These are phyloP conservation scores for Pichia gijzeniarum DNA, from an alignment of 805 yeast species.

Conservation along the genomic window DNA sequence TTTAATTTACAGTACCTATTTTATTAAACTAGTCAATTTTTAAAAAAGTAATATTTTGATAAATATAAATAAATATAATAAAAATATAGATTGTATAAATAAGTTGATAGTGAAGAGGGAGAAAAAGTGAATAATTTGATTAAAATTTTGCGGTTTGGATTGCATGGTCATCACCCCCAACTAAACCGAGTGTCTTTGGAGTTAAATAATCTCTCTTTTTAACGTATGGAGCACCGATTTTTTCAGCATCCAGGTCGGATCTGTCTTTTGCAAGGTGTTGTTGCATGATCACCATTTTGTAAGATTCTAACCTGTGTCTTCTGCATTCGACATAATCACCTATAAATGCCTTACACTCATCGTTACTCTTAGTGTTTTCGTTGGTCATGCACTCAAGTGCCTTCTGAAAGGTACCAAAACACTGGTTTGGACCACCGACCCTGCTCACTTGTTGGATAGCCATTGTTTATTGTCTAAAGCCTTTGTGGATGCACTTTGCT, in stretches of 20 bases:
- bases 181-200: slow-evolving; percentile 34
- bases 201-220: slow-evolving; percentile 33
- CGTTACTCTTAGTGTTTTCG: slow-evolving; percentile 24
- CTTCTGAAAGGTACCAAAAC: slow-evolving; percentile 33
- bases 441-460: slow-evolving; percentile 31
- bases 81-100: not conserved
- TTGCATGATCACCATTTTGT: slow-evolving; percentile 30
- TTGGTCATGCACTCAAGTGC: slow-evolving; percentile 35
- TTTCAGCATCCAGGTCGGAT: slow-evolving; percentile 24
- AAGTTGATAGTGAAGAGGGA: not conserved
- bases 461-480: slow-evolving; percentile 16
- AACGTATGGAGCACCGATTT: slow-evolving; percentile 34
- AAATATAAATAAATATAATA: too few relatives aligned
- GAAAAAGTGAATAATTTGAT: not conserved
- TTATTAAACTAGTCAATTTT: too few relatives aligned
- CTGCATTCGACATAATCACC: slow-evolving; percentile 34
- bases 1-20: too few relatives aligned
- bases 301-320: slow-evolving; percentile 32
- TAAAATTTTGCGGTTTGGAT: slow-evolving; percentile 23
- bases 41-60: too few relatives aligned
- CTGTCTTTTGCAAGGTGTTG: slow-evolving; percentile 28
- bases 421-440: slow-evolving; percentile 34
- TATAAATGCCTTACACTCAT: slow-evolving; percentile 29
- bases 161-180: slow-evolving; percentile 32
- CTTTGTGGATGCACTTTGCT: not conserved